These are phyloP conservation scores for Zarea fungicola DNA, from an alignment of 2,329 filamentous ascomycete species.

Conservation along the genomic window DNA sequence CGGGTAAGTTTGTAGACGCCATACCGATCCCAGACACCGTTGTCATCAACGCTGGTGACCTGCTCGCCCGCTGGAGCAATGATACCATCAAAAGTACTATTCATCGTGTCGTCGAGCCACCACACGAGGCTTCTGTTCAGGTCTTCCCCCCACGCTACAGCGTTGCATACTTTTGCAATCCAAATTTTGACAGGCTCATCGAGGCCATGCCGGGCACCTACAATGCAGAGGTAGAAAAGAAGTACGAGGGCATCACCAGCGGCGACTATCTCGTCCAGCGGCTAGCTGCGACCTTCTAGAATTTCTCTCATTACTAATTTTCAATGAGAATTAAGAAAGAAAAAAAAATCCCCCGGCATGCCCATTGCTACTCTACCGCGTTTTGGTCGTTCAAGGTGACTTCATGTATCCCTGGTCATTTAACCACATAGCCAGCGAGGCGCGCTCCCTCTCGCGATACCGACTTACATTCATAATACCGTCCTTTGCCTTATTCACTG, in stretches of 20 bases:
- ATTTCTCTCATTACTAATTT: neutral
- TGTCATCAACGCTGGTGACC: conserved; percentile 83
- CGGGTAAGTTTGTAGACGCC: conserved; percentile 74
- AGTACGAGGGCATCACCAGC: conserved; percentile 72
- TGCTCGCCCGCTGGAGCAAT: conserved; percentile 85
- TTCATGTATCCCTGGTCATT: neutral
- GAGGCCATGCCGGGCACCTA: conserved; percentile 79
- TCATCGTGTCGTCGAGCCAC: conserved; percentile 85
- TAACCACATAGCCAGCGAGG: conserved; percentile 1
- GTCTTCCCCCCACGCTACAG: conserved; percentile 73
- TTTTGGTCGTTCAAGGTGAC: too few relatives aligned
- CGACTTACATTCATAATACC: neutral
- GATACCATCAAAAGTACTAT: conserved; percentile 86
- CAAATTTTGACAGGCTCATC: conserved; percentile 70
- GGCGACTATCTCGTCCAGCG: conserved; percentile 78
- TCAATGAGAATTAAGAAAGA: neutral
- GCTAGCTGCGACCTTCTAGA: conserved; percentile 65
- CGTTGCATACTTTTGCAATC: conserved; percentile 65
- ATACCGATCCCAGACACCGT: conserved; percentile 76
- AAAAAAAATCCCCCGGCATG: too few relatives aligned
- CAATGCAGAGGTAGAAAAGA: conserved; percentile 58
- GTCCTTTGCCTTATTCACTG: conserved; percentile 78
- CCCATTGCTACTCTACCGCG: too few relatives aligned
- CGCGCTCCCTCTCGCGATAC: conserved; percentile 4
- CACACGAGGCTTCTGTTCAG: conserved; percentile 43